Evolutionary conservation across 2,329 filamentous ascomycete species (phyloP), one percentile per base, ranked within the genome.

Genomic region (Phaeomoniella chlamydospora): DNA sequence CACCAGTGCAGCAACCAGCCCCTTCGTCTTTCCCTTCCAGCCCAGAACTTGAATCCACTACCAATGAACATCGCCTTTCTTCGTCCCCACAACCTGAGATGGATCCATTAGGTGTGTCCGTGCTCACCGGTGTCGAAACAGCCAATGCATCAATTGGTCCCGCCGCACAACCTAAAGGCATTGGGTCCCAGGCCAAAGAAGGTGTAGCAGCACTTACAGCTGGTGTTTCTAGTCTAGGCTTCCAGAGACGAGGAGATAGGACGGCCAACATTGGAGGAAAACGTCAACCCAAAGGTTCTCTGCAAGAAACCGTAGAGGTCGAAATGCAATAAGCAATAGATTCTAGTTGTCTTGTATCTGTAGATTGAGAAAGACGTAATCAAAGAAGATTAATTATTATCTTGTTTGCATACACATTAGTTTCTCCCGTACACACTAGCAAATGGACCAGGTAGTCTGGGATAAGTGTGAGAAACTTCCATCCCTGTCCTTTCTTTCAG

Each of bases 61-160:
- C 39, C 12, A n/a, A 26, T 6, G n/a, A 26, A 26, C 9, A 26
- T 26, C 9, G n/a, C 9, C 22, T 26, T 6, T 9, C 6, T 6
- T 26, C n/a, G 22, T 26, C 22, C n/a, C 22, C 6, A 26, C 22
- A 26, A 9, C 22, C 22, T 6, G 22, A 26, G 6, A 26, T 26
- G 22, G 22, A 26, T 26, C 22, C 22, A n/a, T n/a, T 26, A 26
- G 22, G 22, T 6, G 22, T 26, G 6, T 26, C 73, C 1, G 71
- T 79, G 3, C 55, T 80, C 13, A 58, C 68, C 1, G 68, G 67
- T 0, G 64, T 79, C 3, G 75, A 80, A 49, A 71, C 67, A 1
- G 66, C 70, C 1, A 64, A 77, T 38, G 60, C 67, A 31, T 61
- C 64, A 4, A 49, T 75, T 13, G 63, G 66, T n/a, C 43, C 58